Base-by-base conservation (phyloP, 2,329 filamentous ascomycete genomes). In the Xylariaceae sp. region DNA sequence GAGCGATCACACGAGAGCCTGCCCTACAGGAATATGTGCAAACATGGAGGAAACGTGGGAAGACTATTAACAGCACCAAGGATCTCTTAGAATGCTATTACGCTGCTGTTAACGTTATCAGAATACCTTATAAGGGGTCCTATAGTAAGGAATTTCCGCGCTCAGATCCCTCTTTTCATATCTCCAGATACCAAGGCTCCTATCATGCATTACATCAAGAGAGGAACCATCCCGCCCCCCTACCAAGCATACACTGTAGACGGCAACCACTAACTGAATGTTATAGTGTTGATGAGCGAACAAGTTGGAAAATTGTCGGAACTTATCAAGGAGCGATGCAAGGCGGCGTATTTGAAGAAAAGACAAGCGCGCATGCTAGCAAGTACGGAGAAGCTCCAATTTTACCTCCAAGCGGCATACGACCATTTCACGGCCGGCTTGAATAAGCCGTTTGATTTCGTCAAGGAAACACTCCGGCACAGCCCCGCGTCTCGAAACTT, bases 51-150 rank as follows among this genome's bases (percentile, higher is more conserved):
- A 65, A 67, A 18, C 68, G 74, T 1, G 75, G 74, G 5, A 76
- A 73, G 61, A 59, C 62, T 2, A 78, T 81, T 50, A 70, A 69
- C n/a, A 77, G 67, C 20, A 73, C 79, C 9, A 71, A 78, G 59
- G 74, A 80, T 50, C 70, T 82, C 5, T 71, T 82, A 16, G 66
- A 74, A 48, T 77, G 74, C 40, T 84, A 83, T 62, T 84, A 83
- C 62, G 76, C 75, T 55, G 77, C 76, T 7, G 72, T 80, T 49
- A 77, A 56, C 16, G 77, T 80, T 3, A 67, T 83, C n/a, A 71
- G 79, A 4, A 75, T 84, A 14, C 81, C 80, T 3, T 73, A 70
- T 37, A 71, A 70, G 58, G 69, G 69, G 10, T 71, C 60, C 68
- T 69, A 69, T 51, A 69, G 67, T 69, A 65, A 63, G 67, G 5